These are phyloP conservation scores for Trichophyton rubrum DNA, from an alignment of 2,329 filamentous ascomycete genomes.

Conservation along the genomic window DNA sequence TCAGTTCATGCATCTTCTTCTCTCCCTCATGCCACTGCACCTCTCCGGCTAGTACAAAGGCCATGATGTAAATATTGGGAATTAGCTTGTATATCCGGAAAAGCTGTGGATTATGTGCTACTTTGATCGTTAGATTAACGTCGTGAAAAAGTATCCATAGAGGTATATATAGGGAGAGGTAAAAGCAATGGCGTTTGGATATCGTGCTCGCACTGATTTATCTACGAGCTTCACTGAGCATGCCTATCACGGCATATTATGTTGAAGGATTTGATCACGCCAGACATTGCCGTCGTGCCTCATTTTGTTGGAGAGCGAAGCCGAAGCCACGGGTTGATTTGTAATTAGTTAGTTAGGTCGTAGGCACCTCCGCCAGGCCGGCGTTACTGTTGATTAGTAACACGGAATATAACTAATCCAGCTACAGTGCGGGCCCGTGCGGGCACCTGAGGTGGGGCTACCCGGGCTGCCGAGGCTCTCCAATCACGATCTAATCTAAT, in stretches of 20 bases:
- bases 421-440: too few relatives aligned
- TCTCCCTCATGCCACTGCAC: constrained; percentile 54
- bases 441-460: too few relatives aligned
- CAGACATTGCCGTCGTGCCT: not conserved
- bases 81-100: too few relatives aligned
- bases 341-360: not conserved
- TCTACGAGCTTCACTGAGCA: too few relatives aligned
- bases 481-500: too few relatives aligned
- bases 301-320: not conserved
- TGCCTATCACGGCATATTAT: not conserved
- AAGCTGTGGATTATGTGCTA: not conserved
- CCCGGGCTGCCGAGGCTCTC: too few relatives aligned
- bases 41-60: constrained; percentile 15
- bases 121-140: not conserved
- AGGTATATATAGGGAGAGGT: not conserved
- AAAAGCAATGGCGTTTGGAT: not conserved
- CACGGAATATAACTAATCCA: too few relatives aligned
- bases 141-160: not conserved
- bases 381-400: too few relatives aligned
- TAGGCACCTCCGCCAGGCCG: too few relatives aligned
- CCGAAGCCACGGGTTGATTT: not conserved
- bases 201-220: not conserved
- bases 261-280: not conserved
- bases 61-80: constrained; percentile 10
- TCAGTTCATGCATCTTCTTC: constrained; percentile 48